Evolutionary conservation across 2,329 filamentous ascomycete species (phyloP), one percentile per base, ranked within the genome.

Genomic region (Aureobasidium musti): DNA sequence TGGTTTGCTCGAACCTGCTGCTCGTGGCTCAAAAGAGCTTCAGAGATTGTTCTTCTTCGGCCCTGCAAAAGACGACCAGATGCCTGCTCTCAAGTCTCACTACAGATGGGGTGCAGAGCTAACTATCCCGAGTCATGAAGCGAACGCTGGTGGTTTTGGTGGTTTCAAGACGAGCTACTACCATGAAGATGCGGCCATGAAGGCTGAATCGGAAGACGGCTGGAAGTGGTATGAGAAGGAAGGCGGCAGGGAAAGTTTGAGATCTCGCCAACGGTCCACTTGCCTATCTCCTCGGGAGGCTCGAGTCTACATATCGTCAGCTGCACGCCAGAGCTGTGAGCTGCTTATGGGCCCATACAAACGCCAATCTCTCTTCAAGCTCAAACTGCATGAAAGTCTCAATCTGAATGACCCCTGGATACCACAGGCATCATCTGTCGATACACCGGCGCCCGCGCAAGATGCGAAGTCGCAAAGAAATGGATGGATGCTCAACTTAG

Each of bases 401-500:
- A 75, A 82, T 50, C 76, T 86, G 21, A 77, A 79, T 10, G 72
- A 80, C n/a, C 77, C 79, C 11, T 84, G 80, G 77, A 74, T 72
- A 3, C 74, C 75, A 14, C 69, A 72, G 19, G 65, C 72, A 23
- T 17, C 53, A 23, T 56, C 53, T 26, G 39, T 11, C 10, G 28
- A 41, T 14, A n/a, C 30, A 14, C 35, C 64, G 19, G 67, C 30
- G 41, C 64, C 59, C 49, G 35, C 70, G 69, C 37, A 71, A 70
- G 43, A 75, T 70, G 41, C 74, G 71, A 47, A 80, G 70, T 80
- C 79, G 0, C 30, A 49, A 10, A 68, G 77, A 66, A 72, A 71
- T 45, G 81, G 80, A 3, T 89, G 85, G 83, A 72, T 88, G 2
- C 70, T 88, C 53, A 86, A 87, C 71, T 67, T 87, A 23, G 86